Conservation (phyloP, 306 rosid genomes). For the Mimosa pudica region DNA sequence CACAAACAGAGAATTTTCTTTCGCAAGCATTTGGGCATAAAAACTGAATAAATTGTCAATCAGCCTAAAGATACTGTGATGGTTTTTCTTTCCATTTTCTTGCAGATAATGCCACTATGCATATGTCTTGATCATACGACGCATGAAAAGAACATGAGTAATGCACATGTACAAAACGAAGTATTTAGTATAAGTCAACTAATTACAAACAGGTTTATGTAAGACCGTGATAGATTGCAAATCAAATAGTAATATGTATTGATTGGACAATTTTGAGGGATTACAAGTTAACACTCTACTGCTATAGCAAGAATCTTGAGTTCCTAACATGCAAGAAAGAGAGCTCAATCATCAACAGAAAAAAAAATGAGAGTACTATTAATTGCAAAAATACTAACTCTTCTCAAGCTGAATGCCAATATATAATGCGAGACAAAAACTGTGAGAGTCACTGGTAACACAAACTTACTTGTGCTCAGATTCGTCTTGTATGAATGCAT, state of each 20-base stretch:
- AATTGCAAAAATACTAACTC: slow-evolving; percentile 11
- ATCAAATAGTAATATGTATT: background rate
- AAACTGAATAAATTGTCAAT: slow-evolving; percentile 16
- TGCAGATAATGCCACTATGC: background rate
- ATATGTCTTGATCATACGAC: background rate
- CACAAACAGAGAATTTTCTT: slow-evolving; percentile 12
- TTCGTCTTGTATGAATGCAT: slow-evolving; percentile 97
- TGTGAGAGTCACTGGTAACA: background rate
- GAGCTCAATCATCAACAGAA: slow-evolving; percentile 14
- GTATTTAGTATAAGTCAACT: slow-evolving; percentile 1
- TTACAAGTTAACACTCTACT: background rate
- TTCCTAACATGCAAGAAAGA: background rate
- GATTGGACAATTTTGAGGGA: background rate
- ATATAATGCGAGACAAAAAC: background rate
- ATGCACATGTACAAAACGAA: slow-evolving; percentile 6
- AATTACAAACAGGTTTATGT: background rate
- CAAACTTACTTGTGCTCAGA: slow-evolving; percentile 98
- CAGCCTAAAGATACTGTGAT: background rate
- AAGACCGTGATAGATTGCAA: background rate
- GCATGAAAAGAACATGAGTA: slow-evolving; percentile 3
- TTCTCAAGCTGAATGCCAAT: background rate
- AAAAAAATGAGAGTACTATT: background rate
- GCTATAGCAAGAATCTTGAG: background rate
- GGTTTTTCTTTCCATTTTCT: background rate
- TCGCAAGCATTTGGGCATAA: slow-evolving; percentile 8